Percentiles rank a stretch among this genome's conserved stretches.
Conservation (phyloP, 495 filamentous ascomycete species). For the Penicillium samsonianum region DNA sequence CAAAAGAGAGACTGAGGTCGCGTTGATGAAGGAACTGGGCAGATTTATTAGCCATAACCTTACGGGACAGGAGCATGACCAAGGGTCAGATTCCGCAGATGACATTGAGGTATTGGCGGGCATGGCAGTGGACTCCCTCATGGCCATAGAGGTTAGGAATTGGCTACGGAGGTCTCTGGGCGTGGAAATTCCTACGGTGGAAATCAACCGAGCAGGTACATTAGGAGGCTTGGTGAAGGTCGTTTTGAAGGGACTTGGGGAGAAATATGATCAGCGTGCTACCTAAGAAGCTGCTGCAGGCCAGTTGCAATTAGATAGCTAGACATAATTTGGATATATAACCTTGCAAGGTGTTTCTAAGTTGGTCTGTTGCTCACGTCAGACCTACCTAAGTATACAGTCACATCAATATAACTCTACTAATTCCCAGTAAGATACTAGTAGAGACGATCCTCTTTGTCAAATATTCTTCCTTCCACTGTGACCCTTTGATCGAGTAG, state of each 20-base stretch:
- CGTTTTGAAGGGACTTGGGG: slow-evolving; percentile 13
- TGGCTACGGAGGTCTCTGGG: slow-evolving; percentile 38
- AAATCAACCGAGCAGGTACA: slow-evolving; percentile 29
- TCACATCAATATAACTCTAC: no score
- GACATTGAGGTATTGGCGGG: slow-evolving; percentile 32
- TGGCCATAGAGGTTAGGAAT: slow-evolving; percentile 45
- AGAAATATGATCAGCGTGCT: slow-evolving; percentile 14
- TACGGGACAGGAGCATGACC: slow-evolving; percentile 5
- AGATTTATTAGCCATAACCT: slow-evolving; percentile 6
- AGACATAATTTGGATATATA: neutral
- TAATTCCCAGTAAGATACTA: slow-evolving; percentile 23
- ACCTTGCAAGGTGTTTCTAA: neutral
- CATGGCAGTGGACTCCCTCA: slow-evolving; percentile 44
- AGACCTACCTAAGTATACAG: no score
- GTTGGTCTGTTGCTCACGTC: neutral
- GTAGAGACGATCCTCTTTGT: slow-evolving; percentile 6
- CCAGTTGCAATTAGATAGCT: neutral
- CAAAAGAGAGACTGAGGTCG: slow-evolving; percentile 3
- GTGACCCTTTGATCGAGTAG: no score
- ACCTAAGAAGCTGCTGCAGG: neutral
- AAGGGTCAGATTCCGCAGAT: neutral
- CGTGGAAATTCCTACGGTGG: slow-evolving; percentile 32
- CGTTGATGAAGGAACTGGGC: slow-evolving; percentile 1
- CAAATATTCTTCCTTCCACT: no score
- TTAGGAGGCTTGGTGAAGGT: slow-evolving; percentile 20